Evolutionary conservation across 202 grass and related monocot species (phyloP), one percentile per base, ranked within the genome.

Genomic region (Panicum virgatum): DNA sequence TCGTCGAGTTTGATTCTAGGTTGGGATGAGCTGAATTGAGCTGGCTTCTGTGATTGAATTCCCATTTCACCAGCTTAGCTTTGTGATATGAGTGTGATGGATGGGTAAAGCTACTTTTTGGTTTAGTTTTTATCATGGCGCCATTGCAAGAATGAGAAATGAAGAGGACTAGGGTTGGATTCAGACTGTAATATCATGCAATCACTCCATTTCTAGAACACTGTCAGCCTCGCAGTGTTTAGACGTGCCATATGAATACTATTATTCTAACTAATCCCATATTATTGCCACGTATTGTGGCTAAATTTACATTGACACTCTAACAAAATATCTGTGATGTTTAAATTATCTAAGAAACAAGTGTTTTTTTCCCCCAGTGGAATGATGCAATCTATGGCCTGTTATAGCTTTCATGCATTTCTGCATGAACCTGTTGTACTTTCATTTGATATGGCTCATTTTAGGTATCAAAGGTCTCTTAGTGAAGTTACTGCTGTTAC

Each of bases 61-160:
- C 26, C 50, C 38, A 78, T 83, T 77, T 73, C 48, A 80, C 48
- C 22, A 58, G 11, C n/a, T 39, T 66, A 74, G 19, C 60, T 59
- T 34, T 56, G 65, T 62, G 16, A 22, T 63, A 66, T 7, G 8
- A 20, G 9, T 70, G 4, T 64, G n/a, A n/a, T n/a, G n/a, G n/a
- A n/a, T n/a, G n/a, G n/a, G n/a, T n/a, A n/a, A 85, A 45, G 42
- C 19, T 1, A 22, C 7, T 63, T 19, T 53, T 70, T 70, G 9
- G 20, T 3, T n/a, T 68, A 76, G 20, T 62, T 51, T 45, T 52
- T 77, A 30, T 76, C 37, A 62, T n/a, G 3, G 6, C 34, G 27
- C 1, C 20, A 69, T 61, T 59, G 50, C n/a, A 67, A 45, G 34
- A 68, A 59, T 68, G 37, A 44, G 36, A 67, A 83, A 76, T 76